phyloP scores from a whole-genome alignment of 441 rosid genomes.

The Brassica balearica region DNA sequence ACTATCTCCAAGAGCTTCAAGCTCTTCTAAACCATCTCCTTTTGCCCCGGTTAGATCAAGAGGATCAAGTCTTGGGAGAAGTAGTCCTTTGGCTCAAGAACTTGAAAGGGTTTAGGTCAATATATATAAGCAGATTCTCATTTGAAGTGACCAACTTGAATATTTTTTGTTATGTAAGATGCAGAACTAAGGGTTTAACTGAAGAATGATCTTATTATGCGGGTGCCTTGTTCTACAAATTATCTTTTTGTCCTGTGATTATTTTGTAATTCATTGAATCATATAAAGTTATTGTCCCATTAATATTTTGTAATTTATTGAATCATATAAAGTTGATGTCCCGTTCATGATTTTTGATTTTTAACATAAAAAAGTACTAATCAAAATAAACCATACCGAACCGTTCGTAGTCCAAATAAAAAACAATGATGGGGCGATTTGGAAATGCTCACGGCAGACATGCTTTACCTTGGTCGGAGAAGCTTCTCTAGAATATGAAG shows the following conservation, averaged over 20 bases:
- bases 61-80: slow-evolving; percentile 42
- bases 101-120: slow-evolving; percentile 36
- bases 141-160: slow-evolving; percentile 22
- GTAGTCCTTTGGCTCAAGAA: slow-evolving; percentile 41
- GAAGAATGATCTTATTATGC: slow-evolving; percentile 16
- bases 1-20: slow-evolving; percentile 59
- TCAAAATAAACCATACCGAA: too few relatives aligned
- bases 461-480: too few relatives aligned
- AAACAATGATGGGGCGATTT: too few relatives aligned
- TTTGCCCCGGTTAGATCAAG: slow-evolving; percentile 35
- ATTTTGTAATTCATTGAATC: not conserved
- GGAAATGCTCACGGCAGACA: too few relatives aligned
- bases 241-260: not conserved
- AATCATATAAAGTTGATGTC: too few relatives aligned
- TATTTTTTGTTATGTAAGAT: slow-evolving; percentile 7
- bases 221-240: slow-evolving; percentile 11
- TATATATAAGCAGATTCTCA: slow-evolving; percentile 20
- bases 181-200: not conserved
- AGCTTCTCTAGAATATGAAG: too few relatives aligned
- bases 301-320: too few relatives aligned
- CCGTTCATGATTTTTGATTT: too few relatives aligned
- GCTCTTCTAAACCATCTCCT: slow-evolving; percentile 34
- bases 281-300: not conserved
- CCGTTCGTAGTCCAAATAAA: too few relatives aligned
- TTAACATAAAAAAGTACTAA: too few relatives aligned